Percentiles rank a stretch among this genome's conserved stretches.
Conservation (phyloP, 1,139 yeast species). For the Barnettozyma hawaiiensis region DNA sequence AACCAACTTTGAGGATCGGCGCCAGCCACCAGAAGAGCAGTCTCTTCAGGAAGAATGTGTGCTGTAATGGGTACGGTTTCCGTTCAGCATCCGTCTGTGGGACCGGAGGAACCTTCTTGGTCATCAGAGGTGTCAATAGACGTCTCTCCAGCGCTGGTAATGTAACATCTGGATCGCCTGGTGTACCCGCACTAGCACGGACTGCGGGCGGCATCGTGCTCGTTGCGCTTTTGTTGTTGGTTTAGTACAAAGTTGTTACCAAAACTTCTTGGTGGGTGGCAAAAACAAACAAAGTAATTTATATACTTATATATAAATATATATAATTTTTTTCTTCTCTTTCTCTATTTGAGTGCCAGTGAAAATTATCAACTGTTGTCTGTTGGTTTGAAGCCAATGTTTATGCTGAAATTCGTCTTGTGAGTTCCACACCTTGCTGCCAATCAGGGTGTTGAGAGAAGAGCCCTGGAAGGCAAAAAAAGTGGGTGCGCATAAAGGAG, state of each 20-base stretch:
- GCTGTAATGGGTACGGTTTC: conserved; percentile 36
- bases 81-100: conserved; percentile 48
- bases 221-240: not conserved
- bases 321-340: no score
- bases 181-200: not conserved
- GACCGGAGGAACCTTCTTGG: conserved; percentile 44
- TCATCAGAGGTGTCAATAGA: conserved; percentile 34
- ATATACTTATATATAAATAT: no score
- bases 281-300: not conserved
- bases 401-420: no score
- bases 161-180: not conserved
- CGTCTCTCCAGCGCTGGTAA: conserved; percentile 32
- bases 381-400: no score
- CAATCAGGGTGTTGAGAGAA: no score
- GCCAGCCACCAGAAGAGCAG: conserved; percentile 54
- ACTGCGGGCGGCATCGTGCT: no score
- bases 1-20: conserved; percentile 58
- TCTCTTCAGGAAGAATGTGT: conserved; percentile 32
- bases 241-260: not conserved
- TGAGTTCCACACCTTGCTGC: no score
- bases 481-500: no score
- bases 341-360: no score
- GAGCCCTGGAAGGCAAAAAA: no score
- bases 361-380: no score
- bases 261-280: not conserved